phyloP scores from a whole-genome alignment of 75 land plant species.

The Pinus taeda region DNA sequence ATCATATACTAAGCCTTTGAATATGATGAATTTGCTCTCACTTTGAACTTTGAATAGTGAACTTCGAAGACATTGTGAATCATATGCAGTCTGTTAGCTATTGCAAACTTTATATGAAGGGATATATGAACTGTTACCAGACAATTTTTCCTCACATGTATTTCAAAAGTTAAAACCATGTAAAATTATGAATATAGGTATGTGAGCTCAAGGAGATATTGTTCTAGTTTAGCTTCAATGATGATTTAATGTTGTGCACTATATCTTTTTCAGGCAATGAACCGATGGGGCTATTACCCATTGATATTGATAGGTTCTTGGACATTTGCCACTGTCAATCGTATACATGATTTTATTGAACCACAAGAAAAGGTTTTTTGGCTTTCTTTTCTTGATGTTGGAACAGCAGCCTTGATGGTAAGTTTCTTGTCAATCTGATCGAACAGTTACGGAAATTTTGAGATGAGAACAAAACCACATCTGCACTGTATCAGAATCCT shows the following conservation, averaged over 20 bases:
- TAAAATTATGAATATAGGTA: not conserved
- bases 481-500: not conserved
- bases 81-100: not conserved
- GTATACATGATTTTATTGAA: constrained; percentile 77
- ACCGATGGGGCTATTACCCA: constrained; percentile 94
- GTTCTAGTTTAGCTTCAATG: not conserved
- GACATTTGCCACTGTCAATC: constrained; percentile 92
- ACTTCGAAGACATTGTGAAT: not conserved
- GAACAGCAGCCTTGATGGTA: constrained; percentile 91
- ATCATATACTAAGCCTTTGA: too few relatives aligned
- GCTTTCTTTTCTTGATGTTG: constrained; percentile 87
- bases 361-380: constrained; percentile 82
- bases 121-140: not conserved
- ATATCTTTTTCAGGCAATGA: constrained; percentile 53
- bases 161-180: not conserved
- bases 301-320: constrained; percentile 92
- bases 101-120: not conserved
- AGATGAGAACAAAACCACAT: not conserved
- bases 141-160: not conserved
- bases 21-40: too few relatives aligned
- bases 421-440: not conserved
- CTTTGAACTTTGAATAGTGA: not conserved
- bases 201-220: not conserved
- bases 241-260: not conserved
- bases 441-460: not conserved